Evolutionary conservation across 2,329 filamentous ascomycete species (phyloP).

Genomic region (Cladosporium oxysporum): DNA sequence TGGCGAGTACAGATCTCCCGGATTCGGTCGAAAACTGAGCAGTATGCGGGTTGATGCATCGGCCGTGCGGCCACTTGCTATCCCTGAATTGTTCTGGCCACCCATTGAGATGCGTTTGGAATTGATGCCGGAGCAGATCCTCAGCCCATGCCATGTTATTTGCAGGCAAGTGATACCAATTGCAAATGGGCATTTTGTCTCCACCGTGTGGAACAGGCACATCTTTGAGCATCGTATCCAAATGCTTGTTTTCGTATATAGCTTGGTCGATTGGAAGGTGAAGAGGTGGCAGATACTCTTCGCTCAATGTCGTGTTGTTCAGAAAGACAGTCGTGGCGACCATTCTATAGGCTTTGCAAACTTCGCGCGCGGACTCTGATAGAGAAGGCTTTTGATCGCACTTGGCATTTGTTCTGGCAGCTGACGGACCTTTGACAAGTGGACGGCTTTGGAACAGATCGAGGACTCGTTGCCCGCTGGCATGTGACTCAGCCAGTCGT

Average conservation of each 20-base stretch:
- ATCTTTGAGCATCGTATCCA: not conserved
- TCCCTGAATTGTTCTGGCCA: slow-evolving; percentile 2
- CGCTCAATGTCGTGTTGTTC: not conserved
- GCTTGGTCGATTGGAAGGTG: not conserved
- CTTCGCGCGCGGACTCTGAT: not conserved
- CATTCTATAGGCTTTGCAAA: not conserved
- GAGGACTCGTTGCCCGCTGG: no score
- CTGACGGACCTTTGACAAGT: not conserved
- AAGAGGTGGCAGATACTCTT: not conserved
- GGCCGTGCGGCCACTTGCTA: slow-evolving; percentile 57
- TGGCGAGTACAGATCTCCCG: slow-evolving; percentile 61
- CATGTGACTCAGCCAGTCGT: no score
- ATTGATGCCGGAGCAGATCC: slow-evolving; percentile 62
- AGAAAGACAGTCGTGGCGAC: not conserved
- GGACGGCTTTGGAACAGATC: not conserved
- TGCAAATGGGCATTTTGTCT: slow-evolving; percentile 29
- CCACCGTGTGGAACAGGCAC: no score
- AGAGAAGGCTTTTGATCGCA: not conserved
- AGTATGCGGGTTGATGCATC: slow-evolving; percentile 64
- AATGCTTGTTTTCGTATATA: not conserved
- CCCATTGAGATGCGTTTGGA: slow-evolving; percentile 51
- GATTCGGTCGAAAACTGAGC: slow-evolving; percentile 62
- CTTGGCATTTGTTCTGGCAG: not conserved
- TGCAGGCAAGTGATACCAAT: slow-evolving; percentile 50
- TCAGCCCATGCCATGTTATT: slow-evolving; percentile 64